Conservation (phyloP, 345 rosid genomes). For the Hibiscus tridactylites region DNA sequence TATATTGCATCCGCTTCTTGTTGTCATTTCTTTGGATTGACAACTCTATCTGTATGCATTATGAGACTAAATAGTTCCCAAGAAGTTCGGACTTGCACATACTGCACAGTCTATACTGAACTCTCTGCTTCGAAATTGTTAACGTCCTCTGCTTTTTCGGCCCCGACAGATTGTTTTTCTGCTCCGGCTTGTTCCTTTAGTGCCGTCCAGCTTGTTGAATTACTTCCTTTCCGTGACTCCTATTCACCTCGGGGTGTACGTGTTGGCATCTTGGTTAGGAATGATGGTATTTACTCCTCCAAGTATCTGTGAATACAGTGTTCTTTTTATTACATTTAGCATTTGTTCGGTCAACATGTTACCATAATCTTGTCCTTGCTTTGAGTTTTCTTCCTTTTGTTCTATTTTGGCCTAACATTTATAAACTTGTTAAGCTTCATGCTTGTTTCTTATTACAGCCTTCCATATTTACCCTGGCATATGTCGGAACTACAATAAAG, state of each 20-base stretch:
- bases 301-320: not conserved
- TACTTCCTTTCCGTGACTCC: not conserved
- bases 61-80: not conserved
- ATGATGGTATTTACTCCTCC: not conserved
- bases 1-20: no score
- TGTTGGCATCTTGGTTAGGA: not conserved
- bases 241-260: not conserved
- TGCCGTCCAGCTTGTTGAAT: conserved; percentile 2
- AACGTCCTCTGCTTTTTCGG: not conserved
- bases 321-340: no score
- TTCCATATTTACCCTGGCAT: not conserved
- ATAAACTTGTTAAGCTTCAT: not conserved
- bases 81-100: not conserved
- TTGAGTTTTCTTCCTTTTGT: not conserved
- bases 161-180: not conserved
- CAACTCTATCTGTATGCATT: no score
- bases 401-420: not conserved
- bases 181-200: not conserved
- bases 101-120: not conserved
- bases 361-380: not conserved
- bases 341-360: no score
- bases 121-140: not conserved
- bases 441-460: not conserved
- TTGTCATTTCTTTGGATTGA: no score
- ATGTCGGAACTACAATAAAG: not conserved